Evolutionary conservation across 1,284 basidiomycete genomes (phyloP).

Genomic region (Neolentinus lepideus): DNA sequence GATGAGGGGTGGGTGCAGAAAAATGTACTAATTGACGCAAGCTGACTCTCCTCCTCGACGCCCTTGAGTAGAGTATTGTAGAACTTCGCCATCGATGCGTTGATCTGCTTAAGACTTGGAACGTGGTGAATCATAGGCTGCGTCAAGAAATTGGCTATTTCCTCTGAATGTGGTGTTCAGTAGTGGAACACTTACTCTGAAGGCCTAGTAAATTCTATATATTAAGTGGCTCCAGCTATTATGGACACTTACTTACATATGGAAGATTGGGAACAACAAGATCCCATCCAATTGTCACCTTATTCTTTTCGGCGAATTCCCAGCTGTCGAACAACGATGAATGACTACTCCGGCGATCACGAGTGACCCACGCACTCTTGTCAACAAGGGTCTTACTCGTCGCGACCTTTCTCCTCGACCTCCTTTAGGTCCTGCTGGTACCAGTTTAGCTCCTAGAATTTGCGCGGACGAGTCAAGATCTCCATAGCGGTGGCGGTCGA

Average conservation of each 20-base stretch:
- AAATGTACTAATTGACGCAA: slow-evolving; percentile 11
- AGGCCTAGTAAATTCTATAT: slow-evolving; percentile 13
- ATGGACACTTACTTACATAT: slow-evolving; percentile 28
- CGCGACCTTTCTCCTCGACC: slow-evolving; percentile 45
- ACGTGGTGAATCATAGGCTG: slow-evolving; percentile 46
- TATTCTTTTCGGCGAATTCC: slow-evolving; percentile 52
- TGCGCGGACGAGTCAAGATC: slow-evolving; percentile 19
- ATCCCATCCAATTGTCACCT: slow-evolving; percentile 42
- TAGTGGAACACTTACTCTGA: slow-evolving; percentile 21
- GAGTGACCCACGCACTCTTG: slow-evolving; percentile 25
- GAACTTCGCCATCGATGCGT: slow-evolving; percentile 37
- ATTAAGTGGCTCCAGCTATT: slow-evolving; percentile 2
- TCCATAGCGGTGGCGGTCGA: slow-evolving; percentile 45
- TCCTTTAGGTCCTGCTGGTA: slow-evolving; percentile 28
- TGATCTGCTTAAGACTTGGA: slow-evolving; percentile 34
- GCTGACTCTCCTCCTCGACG: slow-evolving; percentile 11
- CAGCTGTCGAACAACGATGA: slow-evolving; percentile 25
- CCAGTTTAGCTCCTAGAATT: background rate
- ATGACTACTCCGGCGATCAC: too few species aligned
- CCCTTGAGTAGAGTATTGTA: slow-evolving; percentile 26
- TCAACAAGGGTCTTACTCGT: slow-evolving; percentile 70
- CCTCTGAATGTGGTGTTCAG: too few species aligned
- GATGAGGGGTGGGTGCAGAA: too few species aligned
- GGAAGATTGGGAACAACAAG: slow-evolving; percentile 50
- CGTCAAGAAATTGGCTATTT: slow-evolving; percentile 5